Evolutionary conservation across 345 rosid genomes (phyloP).

Genomic region (Syzygium oleosum): DNA sequence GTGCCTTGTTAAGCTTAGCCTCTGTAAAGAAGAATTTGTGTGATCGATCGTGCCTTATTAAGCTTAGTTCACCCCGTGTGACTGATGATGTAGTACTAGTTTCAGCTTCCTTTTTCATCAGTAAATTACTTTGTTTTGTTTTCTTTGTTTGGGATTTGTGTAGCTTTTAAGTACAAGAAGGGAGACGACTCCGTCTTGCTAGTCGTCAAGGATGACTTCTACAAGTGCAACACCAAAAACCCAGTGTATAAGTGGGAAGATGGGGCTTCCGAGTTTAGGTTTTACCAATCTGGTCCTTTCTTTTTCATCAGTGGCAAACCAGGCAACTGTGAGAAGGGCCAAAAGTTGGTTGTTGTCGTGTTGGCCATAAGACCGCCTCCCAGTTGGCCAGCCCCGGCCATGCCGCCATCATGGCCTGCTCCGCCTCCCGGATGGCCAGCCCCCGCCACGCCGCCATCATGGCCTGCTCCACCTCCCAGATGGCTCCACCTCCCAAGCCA

Average conservation of each 20-base stretch:
- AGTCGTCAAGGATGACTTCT: constrained; percentile 5
- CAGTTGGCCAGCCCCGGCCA: too few relatives aligned
- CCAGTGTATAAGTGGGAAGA: constrained; percentile 4
- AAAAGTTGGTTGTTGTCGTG: constrained; percentile 2
- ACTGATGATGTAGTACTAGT: not conserved
- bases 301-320: constrained; percentile 13
- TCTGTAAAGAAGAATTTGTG: not conserved
- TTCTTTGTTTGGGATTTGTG: not conserved
- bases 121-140: not conserved
- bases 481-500: too few relatives aligned
- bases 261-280: not conserved
- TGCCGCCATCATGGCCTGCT: too few relatives aligned
- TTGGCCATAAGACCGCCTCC: not conserved
- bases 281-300: constrained; percentile 9
- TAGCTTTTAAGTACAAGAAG: constrained; percentile 8
- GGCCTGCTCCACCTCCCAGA: not conserved
- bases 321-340: constrained; percentile 10
- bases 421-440: too few relatives aligned
- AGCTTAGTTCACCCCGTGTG: not conserved
- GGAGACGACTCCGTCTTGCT: constrained; percentile 7
- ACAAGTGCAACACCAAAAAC: constrained; percentile 6
- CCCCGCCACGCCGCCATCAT: too few relatives aligned
- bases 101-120: not conserved
- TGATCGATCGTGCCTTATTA: not conserved
- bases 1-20: not conserved